A percentile compares a stretch with the other conserved stretches of the same genome.
Conservation (phyloP, 345 rosid genomes). For the Populus simonii region DNA sequence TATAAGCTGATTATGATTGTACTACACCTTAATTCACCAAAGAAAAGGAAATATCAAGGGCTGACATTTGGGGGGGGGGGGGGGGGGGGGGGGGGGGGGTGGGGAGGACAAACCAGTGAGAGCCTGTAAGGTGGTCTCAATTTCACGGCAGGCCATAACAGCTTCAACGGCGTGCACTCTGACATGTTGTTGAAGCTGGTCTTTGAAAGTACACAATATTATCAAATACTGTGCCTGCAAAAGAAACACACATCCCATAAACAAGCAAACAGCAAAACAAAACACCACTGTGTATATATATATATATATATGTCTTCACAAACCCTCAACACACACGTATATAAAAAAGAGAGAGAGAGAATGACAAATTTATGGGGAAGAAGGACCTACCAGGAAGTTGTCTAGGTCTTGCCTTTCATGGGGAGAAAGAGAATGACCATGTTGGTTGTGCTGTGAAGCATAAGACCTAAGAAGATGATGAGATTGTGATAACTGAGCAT, state of each 20-base stretch:
- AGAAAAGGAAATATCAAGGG: no score
- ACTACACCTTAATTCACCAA: no score
- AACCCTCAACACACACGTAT: background rate
- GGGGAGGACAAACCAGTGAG: slow-evolving; percentile 61
- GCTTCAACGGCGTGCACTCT: slow-evolving; percentile 98
- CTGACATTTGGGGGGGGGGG: no score
- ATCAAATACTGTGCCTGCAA: slow-evolving; percentile 84
- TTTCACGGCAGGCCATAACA: slow-evolving; percentile 98
- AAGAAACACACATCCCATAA: background rate
- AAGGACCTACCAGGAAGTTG: slow-evolving; percentile 64
- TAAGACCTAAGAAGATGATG: slow-evolving; percentile 84
- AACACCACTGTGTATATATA: background rate
- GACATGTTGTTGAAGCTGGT: slow-evolving; percentile 97
- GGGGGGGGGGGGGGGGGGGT: background rate
- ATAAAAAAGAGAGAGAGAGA: background rate
- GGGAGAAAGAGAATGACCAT: slow-evolving; percentile 43
- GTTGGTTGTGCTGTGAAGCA: slow-evolving; percentile 49
- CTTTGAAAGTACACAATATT: slow-evolving; percentile 89
- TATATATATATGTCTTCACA: background rate
- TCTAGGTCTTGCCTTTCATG: slow-evolving; percentile 92
- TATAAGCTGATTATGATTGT: no score
- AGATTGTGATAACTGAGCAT: slow-evolving; percentile 84
- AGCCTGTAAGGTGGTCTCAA: slow-evolving; percentile 83
- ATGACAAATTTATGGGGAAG: background rate
- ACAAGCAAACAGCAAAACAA: background rate